Evolutionary conservation across 2,329 filamentous ascomycete genomes (phyloP).

Genomic region (Colletotrichum costaricense): DNA sequence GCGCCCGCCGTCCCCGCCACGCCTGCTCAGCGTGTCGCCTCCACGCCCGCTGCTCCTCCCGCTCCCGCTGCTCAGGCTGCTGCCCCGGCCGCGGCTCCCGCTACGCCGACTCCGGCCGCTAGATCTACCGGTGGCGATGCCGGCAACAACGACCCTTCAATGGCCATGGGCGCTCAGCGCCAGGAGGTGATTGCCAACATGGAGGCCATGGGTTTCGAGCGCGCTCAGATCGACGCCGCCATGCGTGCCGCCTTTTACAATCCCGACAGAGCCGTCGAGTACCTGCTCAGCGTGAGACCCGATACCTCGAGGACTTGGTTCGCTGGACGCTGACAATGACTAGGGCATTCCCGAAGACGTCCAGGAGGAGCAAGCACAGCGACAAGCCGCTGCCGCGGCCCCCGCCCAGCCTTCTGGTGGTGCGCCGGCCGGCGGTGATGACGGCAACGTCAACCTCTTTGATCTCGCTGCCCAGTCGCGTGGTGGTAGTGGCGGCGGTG

Average conservation of each 20-base stretch:
- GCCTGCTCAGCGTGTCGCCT: constrained; percentile 64
- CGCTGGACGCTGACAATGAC: constrained; percentile 7
- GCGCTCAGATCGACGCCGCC: constrained; percentile 88
- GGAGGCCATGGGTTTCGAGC: constrained; percentile 96
- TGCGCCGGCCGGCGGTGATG: constrained; percentile 59
- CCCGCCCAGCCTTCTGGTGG: constrained; percentile 53
- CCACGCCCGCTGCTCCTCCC: constrained; percentile 62
- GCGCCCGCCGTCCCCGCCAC: constrained; percentile 71
- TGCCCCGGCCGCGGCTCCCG: constrained; percentile 58
- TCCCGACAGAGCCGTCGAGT: constrained; percentile 96
- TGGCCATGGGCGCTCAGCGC: constrained; percentile 87
- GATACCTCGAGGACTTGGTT: background rate
- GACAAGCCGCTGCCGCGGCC: constrained; percentile 55
- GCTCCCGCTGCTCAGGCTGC: constrained; percentile 61
- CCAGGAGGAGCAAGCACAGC: constrained; percentile 74
- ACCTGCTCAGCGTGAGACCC: constrained; percentile 81
- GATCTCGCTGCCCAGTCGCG: constrained; percentile 84
- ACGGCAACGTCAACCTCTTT: constrained; percentile 85
- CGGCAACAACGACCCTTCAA: constrained; percentile 74
- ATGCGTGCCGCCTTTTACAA: constrained; percentile 98
- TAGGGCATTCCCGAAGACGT: constrained; percentile 92
- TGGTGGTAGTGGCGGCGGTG: constrained; percentile 56
- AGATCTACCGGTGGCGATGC: constrained; percentile 58
- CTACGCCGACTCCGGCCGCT: constrained; percentile 67
- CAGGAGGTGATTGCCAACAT: constrained; percentile 88